Conservation (phyloP, 2,329 filamentous ascomycete species). For the Arthrobotrys musiformis region DNA sequence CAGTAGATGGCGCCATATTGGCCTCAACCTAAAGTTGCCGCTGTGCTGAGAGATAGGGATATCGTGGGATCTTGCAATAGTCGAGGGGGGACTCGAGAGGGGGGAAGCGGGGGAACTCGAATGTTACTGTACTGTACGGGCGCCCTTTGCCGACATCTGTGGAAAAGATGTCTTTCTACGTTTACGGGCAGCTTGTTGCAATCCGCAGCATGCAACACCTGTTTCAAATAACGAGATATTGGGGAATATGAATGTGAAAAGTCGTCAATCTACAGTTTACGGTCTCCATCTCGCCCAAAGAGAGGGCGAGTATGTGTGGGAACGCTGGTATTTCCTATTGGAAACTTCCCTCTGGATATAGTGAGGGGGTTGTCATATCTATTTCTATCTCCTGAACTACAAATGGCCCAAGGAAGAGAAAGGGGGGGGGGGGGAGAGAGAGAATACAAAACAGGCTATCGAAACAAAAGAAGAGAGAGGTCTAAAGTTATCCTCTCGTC, state of each 20-base stretch:
- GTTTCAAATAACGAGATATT: slow-evolving; percentile 26
- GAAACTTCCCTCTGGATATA: background rate
- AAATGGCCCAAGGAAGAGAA: background rate
- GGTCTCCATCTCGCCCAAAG: no score
- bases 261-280: background rate
- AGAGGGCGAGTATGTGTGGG: no score
- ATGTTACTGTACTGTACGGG: no score
- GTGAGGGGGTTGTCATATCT: slow-evolving; percentile 1
- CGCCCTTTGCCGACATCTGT: background rate
- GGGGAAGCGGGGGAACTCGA: background rate
- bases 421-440: no score
- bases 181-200: slow-evolving; percentile 9
- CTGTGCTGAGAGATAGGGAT: slow-evolving; percentile 1
- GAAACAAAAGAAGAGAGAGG: slow-evolving; percentile 10
- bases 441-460: slow-evolving; percentile 4
- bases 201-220: background rate
- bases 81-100: background rate
- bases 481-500: slow-evolving; percentile 25
- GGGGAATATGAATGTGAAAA: background rate
- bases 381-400: slow-evolving; percentile 22
- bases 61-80: slow-evolving; percentile 7
- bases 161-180: no score
- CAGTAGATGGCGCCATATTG: slow-evolving; percentile 19
- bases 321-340: background rate
- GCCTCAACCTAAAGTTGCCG: slow-evolving; percentile 8